These are phyloP conservation scores for Fonsecaea erecta DNA, from an alignment of 2,329 filamentous ascomycete species.

Conservation along the genomic window DNA sequence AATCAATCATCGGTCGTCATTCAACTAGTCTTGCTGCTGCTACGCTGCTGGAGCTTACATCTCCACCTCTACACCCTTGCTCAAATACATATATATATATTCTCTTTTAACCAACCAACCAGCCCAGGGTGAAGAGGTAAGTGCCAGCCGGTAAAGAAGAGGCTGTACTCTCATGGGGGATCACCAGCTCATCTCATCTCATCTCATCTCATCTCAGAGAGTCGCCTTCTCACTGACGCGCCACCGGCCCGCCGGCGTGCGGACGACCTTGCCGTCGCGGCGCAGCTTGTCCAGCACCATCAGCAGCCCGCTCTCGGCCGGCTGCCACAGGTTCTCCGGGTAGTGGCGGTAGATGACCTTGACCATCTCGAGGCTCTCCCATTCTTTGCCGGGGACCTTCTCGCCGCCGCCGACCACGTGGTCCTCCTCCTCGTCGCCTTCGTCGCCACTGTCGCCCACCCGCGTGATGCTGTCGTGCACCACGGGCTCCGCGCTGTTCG, in stretches of 20 bases:
- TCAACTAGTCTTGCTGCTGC: no score
- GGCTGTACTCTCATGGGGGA: no score
- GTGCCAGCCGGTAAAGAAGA: no score
- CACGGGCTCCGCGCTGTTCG: slow-evolving; percentile 17
- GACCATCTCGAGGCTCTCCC: slow-evolving; percentile 82
- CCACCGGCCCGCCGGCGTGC: slow-evolving; percentile 34
- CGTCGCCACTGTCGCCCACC: slow-evolving; percentile 26
- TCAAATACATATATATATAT: no score
- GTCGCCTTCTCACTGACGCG: slow-evolving; percentile 35
- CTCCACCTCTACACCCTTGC: no score
- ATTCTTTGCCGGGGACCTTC: slow-evolving; percentile 47
- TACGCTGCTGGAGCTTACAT: no score
- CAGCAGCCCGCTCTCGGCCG: slow-evolving; percentile 75
- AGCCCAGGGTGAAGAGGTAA: no score
- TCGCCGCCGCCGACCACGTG: slow-evolving; percentile 41
- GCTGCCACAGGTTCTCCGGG: slow-evolving; percentile 72
- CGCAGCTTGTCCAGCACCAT: slow-evolving; percentile 81
- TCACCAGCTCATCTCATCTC: no score
- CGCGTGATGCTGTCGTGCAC: slow-evolving; percentile 38
- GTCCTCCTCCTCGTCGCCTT: slow-evolving; percentile 3
- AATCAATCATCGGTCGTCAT: no score
- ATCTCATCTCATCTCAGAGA: no score
- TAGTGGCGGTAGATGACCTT: slow-evolving; percentile 83
- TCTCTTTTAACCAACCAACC: no score
- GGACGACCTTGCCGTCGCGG: slow-evolving; percentile 69